Evolutionary conservation across 2,329 filamentous ascomycete genomes (phyloP), one percentile per base, ranked within the genome.

Genomic region (Monosporascus sp.): DNA sequence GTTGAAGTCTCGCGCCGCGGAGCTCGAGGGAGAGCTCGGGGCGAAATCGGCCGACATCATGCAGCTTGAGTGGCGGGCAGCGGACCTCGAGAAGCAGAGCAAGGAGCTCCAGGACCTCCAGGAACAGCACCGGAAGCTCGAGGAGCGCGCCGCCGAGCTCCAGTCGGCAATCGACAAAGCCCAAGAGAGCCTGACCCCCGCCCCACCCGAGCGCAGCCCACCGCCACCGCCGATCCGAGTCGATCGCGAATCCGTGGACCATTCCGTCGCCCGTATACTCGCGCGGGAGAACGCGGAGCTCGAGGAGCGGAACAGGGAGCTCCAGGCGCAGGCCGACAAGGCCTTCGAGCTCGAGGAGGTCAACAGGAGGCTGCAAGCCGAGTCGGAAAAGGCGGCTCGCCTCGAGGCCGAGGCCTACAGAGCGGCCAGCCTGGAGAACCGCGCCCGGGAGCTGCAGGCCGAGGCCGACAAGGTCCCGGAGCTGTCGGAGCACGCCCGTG

Each of bases 21-120:
- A 47, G 25, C 43, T 53, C 4, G 43, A 47, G 48, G 43, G 24
- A 14, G 43, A 46, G 22, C 14, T 54, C 46, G 31, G 37, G 6
- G 45, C 45, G 15, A 47, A 47, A 49, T 20, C 39, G 39, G 39
- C 20, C 39, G 39, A 43, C 17, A 43, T 43, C 18, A 20, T 1
- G 39, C 18, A 24, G 18, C 43, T 46, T 4, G 24, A 50, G 44
- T 22, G 35, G 5, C 41, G 25, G 14, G 18, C 48, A 18, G 58
- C 57, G 20, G 63, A 57, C 25, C 49, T 55, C 17, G 53, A 48
- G 24, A 35, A 18, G 6, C 57, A 57, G 18, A 54, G 57, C n/a
- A 61, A 59, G 27, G 57, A 60, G 9, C 59, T 66, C 31, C 60
- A 65, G 45, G 57, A 60, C 5, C 53, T 66, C n/a, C 54, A 55